Base-by-base conservation (phyloP, 1,139 yeast species). In the Blastobotrys petasosporus region DNA sequence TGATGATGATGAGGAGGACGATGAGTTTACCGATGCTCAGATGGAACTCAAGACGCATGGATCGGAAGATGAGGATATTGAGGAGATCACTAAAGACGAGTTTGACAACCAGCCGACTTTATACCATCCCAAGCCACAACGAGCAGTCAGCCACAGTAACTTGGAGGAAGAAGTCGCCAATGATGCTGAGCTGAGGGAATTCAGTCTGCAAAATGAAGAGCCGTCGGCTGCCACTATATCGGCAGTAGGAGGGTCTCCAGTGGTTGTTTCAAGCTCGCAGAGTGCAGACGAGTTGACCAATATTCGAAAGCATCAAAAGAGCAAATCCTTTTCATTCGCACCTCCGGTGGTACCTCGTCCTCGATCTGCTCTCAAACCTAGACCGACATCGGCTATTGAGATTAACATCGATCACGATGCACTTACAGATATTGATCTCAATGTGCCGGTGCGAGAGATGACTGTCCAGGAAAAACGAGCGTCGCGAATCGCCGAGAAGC, bases 51-150 rank as follows among this genome's bases (percentile, higher is more conserved):
- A 32, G 16, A 11, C 8, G 25, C 38, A 33, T 17, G 37, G 7
- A 2, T n/a, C 20, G 17, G 20, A 6, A 16, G 39, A 36, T 3
- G 28, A 33, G 15, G 41, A 7, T 25, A 13, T 28, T 15, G 25
- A 13, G 28, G 38, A 12, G 8, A 33, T 23, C 11, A 23, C 35
- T 10, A 32, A 20, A 13, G 45, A 32, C 30, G 36, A 37, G 25
- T 33, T 45, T 15, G 43, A 38, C 5, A 43, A 37, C 12, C 37
- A 44, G 28, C 47, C 52, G 10, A 50, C 41, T 31, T 47, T 57
- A 11, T 54, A 53, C 40, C 60, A 57, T 38, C 60, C 60, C 4
- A 54, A 49, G 39, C 60, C 60, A 1, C 58, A 53, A 41, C 45
- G 60, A 15, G 46, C 51, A 7, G 42, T 47, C 32, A 25, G 43